These are phyloP conservation scores for Phytophthora aleatoria DNA, from an alignment of 352 stramenopile species.

Conservation along the genomic window DNA sequence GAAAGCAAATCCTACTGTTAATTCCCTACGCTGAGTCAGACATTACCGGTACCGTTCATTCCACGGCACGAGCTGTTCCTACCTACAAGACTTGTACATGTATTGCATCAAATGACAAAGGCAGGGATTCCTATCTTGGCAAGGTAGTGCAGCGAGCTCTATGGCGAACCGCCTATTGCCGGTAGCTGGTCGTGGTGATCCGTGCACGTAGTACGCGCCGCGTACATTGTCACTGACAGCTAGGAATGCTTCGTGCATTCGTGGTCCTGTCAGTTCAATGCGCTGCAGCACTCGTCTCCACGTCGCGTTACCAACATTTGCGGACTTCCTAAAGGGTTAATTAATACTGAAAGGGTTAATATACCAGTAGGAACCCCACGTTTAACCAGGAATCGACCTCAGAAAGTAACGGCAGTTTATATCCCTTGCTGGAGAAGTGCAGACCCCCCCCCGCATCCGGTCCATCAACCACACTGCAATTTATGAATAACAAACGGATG, in stretches of 20 bases:
- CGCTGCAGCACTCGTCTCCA: slow-evolving; percentile 6
- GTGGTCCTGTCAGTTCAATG: neutral
- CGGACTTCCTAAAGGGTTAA: no score
- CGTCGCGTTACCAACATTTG: slow-evolving; percentile 5
- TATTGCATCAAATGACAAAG: no score
- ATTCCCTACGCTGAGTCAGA: slow-evolving; percentile 5
- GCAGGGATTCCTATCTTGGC: neutral
- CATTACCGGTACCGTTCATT: slow-evolving; percentile 4
- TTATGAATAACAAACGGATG: no score
- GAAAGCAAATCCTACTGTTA: slow-evolving; percentile 12
- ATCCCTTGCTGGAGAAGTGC: no score
- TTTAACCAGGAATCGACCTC: slow-evolving; percentile 1
- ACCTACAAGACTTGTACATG: no score
- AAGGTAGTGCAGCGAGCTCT: neutral
- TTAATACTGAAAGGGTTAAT: no score
- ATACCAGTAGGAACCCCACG: neutral
- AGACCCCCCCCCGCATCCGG: no score
- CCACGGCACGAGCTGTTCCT: neutral
- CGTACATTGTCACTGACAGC: no score
- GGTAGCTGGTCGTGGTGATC: no score
- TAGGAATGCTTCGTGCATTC: neutral
- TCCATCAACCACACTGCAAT: no score
- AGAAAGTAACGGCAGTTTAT: no score
- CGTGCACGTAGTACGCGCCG: no score
- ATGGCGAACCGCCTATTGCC: neutral